These are phyloP conservation scores for Metarhizium humberi DNA, from an alignment of 2,329 filamentous ascomycete species.

Conservation along the genomic window DNA sequence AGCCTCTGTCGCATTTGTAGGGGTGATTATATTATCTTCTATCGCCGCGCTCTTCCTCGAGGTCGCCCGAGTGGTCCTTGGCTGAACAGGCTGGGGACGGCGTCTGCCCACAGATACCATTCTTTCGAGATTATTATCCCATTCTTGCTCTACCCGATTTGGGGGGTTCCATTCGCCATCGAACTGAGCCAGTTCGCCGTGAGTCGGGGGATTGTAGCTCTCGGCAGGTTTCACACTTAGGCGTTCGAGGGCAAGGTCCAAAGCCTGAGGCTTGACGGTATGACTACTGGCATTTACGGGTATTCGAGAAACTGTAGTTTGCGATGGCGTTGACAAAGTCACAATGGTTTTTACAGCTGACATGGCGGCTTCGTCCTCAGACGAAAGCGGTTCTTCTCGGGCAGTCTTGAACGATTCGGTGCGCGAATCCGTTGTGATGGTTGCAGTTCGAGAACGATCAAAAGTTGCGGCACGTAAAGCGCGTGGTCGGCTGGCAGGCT, in stretches of 20 bases:
- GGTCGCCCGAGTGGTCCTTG: neutral
- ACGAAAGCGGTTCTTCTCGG: conserved; percentile 52
- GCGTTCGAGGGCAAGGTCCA: conserved; percentile 33
- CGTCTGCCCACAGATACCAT: conserved; percentile 45
- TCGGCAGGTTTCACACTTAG: conserved; percentile 31
- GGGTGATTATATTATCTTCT: conserved; percentile 37
- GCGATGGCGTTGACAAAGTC: conserved; percentile 33
- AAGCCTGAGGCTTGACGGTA: conserved; percentile 19
- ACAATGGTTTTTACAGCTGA: conserved; percentile 30
- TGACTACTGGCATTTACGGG: conserved; percentile 15
- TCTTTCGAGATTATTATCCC: conserved; percentile 44
- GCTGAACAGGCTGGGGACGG: conserved; percentile 12
- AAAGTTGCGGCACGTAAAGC: conserved; percentile 34
- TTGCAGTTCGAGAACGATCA: conserved; percentile 45
- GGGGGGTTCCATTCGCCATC: conserved; percentile 49
- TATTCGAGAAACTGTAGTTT: conserved; percentile 32
- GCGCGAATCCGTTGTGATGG: conserved; percentile 49
- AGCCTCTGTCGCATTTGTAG: conserved; percentile 43
- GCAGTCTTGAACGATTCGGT: conserved; percentile 67
- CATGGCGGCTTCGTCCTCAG: conserved; percentile 46
- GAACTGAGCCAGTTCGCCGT: conserved; percentile 42
- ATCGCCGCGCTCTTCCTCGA: conserved; percentile 22
- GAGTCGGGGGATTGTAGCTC: conserved; percentile 31
- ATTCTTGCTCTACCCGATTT: conserved; percentile 42
- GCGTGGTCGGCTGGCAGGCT: conserved; percentile 33